Conservation (phyloP, 2,329 filamentous ascomycete genomes). For the Penicillium sp. region DNA sequence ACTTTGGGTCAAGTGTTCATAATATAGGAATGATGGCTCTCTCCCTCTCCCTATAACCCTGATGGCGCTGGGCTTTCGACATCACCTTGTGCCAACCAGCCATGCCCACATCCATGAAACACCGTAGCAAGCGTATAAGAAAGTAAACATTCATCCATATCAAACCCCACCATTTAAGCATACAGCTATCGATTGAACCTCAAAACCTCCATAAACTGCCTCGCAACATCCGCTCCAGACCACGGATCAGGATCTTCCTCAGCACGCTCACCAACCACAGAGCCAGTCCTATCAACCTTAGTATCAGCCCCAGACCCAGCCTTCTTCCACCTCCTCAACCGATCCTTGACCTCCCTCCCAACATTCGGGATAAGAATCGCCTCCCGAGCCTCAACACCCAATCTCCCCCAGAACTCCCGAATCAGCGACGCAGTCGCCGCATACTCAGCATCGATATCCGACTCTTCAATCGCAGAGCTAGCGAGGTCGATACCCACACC, state of each 20-base stretch:
- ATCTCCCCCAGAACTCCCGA: slow-evolving; percentile 41
- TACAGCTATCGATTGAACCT: slow-evolving; percentile 38
- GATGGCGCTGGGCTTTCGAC: slow-evolving; percentile 1
- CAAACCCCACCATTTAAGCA: too few relatives aligned
- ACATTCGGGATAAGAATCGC: slow-evolving; percentile 43
- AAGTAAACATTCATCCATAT: background rate
- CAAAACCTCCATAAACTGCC: slow-evolving; percentile 47
- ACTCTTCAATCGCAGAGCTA: slow-evolving; percentile 33
- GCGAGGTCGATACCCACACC: slow-evolving; percentile 26
- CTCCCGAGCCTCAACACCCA: slow-evolving; percentile 39
- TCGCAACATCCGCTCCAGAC: slow-evolving; percentile 41
- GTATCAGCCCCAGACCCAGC: slow-evolving; percentile 9
- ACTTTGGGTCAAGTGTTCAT: slow-evolving; percentile 11
- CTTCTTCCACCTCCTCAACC: slow-evolving; percentile 22
- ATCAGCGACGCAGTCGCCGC: slow-evolving; percentile 35
- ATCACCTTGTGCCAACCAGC: background rate
- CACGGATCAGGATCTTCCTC: slow-evolving; percentile 35
- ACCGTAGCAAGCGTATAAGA: background rate
- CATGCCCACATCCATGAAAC: background rate
- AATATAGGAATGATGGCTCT: slow-evolving; percentile 9
- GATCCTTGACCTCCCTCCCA: slow-evolving; percentile 38
- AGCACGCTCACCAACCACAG: slow-evolving; percentile 9
- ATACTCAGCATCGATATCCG: slow-evolving; percentile 40
- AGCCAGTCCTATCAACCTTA: slow-evolving; percentile 7
- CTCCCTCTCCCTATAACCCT: background rate